phyloP scores from a whole-genome alignment of 129 eudicot species.

The Centrapalus pauciflorus region DNA sequence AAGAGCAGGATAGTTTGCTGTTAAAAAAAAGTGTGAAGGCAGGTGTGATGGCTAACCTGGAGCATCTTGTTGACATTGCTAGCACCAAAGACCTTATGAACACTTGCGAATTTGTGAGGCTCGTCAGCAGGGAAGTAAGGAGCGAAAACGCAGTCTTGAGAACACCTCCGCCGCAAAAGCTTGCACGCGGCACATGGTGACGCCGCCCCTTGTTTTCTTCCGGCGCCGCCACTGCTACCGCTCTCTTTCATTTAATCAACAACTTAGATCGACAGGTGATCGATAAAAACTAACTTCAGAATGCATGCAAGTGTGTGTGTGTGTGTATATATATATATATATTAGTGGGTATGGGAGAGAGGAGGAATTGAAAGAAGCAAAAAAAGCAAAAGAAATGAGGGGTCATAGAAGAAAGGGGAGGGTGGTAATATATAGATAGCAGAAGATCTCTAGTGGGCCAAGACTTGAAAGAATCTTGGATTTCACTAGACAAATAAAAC shows the following conservation, averaged over 20 bases:
- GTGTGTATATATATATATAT: background rate
- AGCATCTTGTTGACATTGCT: constrained; percentile 96
- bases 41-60: constrained; percentile 39
- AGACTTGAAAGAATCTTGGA: constrained; percentile 22
- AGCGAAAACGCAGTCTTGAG: constrained; percentile 73
- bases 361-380: too few species aligned
- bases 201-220: constrained; percentile 73
- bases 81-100: constrained; percentile 91
- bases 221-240: constrained; percentile 16
- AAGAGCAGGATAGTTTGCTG: too few species aligned
- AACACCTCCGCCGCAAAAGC: constrained; percentile 71
- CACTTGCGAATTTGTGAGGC: constrained; percentile 81
- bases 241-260: constrained; percentile 46
- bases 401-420: constrained; percentile 26
- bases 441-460: constrained; percentile 46
- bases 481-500: constrained; percentile 42
- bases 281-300: background rate
- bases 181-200: constrained; percentile 89
- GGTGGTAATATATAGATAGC: constrained; percentile 44
- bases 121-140: constrained; percentile 85
- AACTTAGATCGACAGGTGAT: background rate
- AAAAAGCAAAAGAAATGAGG: constrained; percentile 20
- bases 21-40: too few species aligned
- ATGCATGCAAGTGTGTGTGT: constrained; percentile 11
- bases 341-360: too few species aligned